Evolutionary conservation across 345 rosid genomes (phyloP).

Genomic region (Lenwebbia sp.): DNA sequence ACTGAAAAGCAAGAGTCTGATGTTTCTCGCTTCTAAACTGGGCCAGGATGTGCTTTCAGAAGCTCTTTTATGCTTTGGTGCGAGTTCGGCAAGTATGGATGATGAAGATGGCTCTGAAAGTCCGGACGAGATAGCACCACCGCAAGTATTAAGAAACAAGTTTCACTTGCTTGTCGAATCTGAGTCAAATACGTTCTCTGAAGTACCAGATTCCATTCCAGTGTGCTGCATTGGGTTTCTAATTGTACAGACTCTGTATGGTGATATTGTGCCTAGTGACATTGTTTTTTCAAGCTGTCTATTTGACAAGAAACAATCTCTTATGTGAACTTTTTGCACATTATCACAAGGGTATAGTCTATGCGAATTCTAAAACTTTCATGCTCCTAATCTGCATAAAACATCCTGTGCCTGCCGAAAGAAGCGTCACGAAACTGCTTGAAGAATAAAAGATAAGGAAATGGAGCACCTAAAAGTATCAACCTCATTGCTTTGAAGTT

Average conservation of each 20-base stretch:
- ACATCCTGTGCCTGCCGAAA: background rate
- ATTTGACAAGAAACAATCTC: background rate
- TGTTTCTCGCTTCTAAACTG: background rate
- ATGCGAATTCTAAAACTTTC: background rate
- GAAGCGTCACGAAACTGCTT: background rate
- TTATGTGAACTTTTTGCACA: background rate
- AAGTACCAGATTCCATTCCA: background rate
- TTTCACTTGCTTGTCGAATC: background rate
- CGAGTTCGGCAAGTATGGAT: conserved; percentile 52
- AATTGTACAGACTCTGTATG: background rate
- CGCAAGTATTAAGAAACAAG: background rate
- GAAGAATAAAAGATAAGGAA: background rate
- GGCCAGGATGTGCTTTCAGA: conserved; percentile 66
- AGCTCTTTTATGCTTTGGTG: conserved; percentile 75
- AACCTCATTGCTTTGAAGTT: background rate
- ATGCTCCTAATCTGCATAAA: background rate
- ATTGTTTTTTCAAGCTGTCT: background rate
- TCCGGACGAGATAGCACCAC: conserved; percentile 38
- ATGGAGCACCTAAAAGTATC: background rate
- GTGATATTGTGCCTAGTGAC: background rate
- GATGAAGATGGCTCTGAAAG: conserved; percentile 23
- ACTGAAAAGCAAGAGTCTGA: background rate
- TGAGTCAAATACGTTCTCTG: background rate
- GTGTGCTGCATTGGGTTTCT: background rate
- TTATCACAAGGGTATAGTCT: background rate